These are phyloP conservation scores for Candida jianshihensis DNA, from an alignment of 805 yeast genomes.

Conservation along the genomic window DNA sequence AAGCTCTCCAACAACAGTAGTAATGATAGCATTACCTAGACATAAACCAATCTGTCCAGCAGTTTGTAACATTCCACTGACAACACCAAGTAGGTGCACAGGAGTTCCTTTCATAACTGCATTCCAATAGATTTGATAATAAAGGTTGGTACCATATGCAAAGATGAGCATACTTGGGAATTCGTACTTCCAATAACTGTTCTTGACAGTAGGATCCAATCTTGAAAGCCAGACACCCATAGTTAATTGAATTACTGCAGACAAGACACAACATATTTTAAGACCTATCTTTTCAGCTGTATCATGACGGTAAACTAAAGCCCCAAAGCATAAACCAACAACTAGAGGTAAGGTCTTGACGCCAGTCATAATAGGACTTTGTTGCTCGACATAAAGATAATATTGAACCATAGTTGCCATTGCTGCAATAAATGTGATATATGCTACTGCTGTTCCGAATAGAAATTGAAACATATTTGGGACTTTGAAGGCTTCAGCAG, in stretches of 20 bases:
- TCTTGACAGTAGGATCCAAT: slow-evolving; percentile 7
- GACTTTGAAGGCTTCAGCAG: slow-evolving; percentile 22
- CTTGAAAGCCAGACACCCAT: slow-evolving; percentile 22
- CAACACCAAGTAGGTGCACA: slow-evolving; percentile 32
- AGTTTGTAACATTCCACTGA: slow-evolving; percentile 30
- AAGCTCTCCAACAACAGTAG: slow-evolving; percentile 24
- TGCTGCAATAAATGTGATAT: slow-evolving; percentile 14
- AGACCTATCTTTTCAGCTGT: neutral
- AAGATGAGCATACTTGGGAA: slow-evolving; percentile 20
- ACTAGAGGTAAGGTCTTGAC: neutral
- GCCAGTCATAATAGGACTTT: neutral
- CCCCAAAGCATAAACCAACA: slow-evolving; percentile 11
- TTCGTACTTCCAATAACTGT: slow-evolving; percentile 26
- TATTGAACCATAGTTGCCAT: slow-evolving; percentile 22
- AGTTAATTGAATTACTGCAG: slow-evolving; percentile 11
- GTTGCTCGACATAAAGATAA: slow-evolving; percentile 10
- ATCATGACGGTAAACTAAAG: neutral
- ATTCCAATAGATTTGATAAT: slow-evolving; percentile 28
- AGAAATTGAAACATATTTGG: slow-evolving; percentile 19
- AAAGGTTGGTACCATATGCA: slow-evolving; percentile 25
- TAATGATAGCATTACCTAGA: slow-evolving; percentile 22
- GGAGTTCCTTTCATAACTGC: slow-evolving; percentile 29
- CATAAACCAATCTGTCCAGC: slow-evolving; percentile 28
- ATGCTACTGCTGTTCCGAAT: slow-evolving; percentile 10
- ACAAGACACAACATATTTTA: slow-evolving; percentile 9